A percentile compares a stretch with the other conserved stretches of the same genome.
These are phyloP conservation scores for Geotrichum candidum DNA, from an alignment of 1,139 yeast species.

Conservation along the genomic window DNA sequence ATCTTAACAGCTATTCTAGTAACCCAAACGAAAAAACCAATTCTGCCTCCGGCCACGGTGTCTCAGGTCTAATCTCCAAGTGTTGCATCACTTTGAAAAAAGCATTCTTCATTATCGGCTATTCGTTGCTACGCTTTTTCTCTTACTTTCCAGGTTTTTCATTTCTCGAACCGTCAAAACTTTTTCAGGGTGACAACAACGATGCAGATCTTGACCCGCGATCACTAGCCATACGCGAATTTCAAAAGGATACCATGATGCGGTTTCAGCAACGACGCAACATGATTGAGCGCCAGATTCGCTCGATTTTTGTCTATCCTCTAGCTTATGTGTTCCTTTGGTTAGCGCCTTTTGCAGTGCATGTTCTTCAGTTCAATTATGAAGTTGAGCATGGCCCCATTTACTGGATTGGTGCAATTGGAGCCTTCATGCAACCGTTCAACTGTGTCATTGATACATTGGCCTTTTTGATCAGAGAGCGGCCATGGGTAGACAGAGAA, in stretches of 20 bases:
- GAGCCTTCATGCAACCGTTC: constrained; percentile 75
- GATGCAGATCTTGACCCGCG: constrained; percentile 9
- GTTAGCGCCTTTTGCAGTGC: constrained; percentile 72
- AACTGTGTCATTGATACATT: constrained; percentile 72
- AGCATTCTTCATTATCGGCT: not conserved
- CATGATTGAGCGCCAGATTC: constrained; percentile 70
- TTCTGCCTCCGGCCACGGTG: not conserved
- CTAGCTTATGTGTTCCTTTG: constrained; percentile 73
- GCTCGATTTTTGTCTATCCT: constrained; percentile 77
- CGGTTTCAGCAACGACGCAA: constrained; percentile 56
- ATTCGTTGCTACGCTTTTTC: constrained; percentile 17
- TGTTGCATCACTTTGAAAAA: not conserved
- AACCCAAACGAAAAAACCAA: not conserved
- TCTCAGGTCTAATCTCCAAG: not conserved
- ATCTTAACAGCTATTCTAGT: constrained; percentile 1
- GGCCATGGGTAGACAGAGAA: constrained; percentile 17
- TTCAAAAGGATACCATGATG: constrained; percentile 56
- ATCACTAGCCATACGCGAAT: constrained; percentile 20
- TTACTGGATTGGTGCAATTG: constrained; percentile 60
- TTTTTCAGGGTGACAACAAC: not conserved
- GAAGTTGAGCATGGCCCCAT: constrained; percentile 37
- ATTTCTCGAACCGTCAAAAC: constrained; percentile 20
- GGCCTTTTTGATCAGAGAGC: constrained; percentile 69
- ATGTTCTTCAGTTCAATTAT: constrained; percentile 48
- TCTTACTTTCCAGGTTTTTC: constrained; percentile 31